A percentile compares a stretch with the other conserved stretches of the same genome.
Conservation (phyloP, 2,329 filamentous ascomycete species). For the Cytospora schulzeri region DNA sequence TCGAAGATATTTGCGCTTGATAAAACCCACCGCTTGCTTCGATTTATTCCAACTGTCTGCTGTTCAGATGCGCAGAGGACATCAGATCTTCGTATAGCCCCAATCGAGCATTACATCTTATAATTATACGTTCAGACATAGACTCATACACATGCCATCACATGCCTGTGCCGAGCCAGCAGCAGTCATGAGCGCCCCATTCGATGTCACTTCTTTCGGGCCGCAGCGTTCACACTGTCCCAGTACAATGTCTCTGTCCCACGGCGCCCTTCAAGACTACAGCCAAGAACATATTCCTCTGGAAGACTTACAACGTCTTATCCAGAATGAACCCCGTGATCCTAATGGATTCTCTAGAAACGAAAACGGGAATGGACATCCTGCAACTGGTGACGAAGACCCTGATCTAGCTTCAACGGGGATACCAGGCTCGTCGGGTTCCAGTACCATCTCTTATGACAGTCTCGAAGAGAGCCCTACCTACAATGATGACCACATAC, state of each 20-base stretch:
- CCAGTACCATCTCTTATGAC: not conserved
- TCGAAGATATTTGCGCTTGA: too few relatives aligned
- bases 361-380: not conserved
- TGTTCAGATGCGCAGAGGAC: too few relatives aligned
- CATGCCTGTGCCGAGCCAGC: not conserved
- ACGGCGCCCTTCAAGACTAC: not conserved
- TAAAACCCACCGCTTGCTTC: too few relatives aligned
- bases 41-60: too few relatives aligned
- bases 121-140: not conserved
- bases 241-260: not conserved
- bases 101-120: too few relatives aligned
- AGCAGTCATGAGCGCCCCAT: not conserved
- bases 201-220: not conserved
- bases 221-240: not conserved
- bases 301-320: not conserved
- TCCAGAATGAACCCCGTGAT: not conserved
- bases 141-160: not conserved
- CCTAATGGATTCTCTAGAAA: not conserved
- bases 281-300: not conserved
- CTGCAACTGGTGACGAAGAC: not conserved
- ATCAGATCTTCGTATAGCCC: too few relatives aligned
- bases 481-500: not conserved
- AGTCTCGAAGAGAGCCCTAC: not conserved
- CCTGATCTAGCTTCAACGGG: not conserved
- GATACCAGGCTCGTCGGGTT: not conserved